Evolutionary conservation across 176 grass and related monocot species (phyloP).

Genomic region (Typha latifolia): DNA sequence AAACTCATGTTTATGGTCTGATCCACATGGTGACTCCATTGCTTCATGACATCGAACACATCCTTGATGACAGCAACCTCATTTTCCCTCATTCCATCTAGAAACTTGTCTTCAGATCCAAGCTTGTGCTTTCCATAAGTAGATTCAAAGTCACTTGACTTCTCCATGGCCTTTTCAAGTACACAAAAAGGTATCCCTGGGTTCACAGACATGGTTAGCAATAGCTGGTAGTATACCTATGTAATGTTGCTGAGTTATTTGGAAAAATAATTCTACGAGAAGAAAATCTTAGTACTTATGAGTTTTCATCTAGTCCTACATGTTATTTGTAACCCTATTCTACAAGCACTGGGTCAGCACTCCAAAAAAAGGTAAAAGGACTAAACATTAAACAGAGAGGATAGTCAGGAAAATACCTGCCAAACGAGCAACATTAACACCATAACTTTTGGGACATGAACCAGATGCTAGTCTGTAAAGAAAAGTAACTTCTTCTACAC

Average conservation of each 20-base stretch:
- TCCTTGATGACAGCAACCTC: conserved; percentile 40
- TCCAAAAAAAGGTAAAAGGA: not conserved
- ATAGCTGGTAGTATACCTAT: not conserved
- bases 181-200: conserved; percentile 73
- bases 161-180: conserved; percentile 64
- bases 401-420: conserved; percentile 47
- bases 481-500: conserved; percentile 83
- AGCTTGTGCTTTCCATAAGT: conserved; percentile 38
- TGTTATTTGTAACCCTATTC: too few relatives aligned
- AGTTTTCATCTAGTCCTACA: not conserved
- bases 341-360: not conserved
- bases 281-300: not conserved
- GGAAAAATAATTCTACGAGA: not conserved
- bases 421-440: conserved; percentile 93
- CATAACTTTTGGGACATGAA: conserved; percentile 97
- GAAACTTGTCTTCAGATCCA: conserved; percentile 15
- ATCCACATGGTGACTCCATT: conserved; percentile 21
- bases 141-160: conserved; percentile 72
- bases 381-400: conserved; percentile 4
- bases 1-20: conserved; percentile 26
- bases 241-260: not conserved
- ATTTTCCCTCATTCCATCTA: conserved; percentile 8
- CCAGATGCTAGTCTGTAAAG: conserved; percentile 70
- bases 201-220: conserved; percentile 14
- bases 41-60: conserved; percentile 26